These are phyloP conservation scores for Sphaerostilbella broomeana DNA, from an alignment of 2,329 filamentous ascomycete species.

Conservation along the genomic window DNA sequence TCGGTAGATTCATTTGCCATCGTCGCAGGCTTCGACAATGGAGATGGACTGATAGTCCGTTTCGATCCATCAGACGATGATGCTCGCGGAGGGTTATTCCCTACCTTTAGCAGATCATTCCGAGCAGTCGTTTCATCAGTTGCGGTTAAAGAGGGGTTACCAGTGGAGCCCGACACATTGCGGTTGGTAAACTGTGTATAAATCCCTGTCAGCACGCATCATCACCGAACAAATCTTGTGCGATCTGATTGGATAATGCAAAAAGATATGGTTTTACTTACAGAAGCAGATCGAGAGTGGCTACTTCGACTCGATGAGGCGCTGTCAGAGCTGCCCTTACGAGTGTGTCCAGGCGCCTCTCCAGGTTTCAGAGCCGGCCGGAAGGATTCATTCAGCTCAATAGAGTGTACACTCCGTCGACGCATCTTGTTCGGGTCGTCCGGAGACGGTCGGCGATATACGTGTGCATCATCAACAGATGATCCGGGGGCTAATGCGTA, in stretches of 20 bases:
- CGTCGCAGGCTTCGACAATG: slow-evolving; percentile 63
- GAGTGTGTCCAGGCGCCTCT: slow-evolving; percentile 24
- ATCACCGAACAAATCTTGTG: slow-evolving; percentile 11
- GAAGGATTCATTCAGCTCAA: slow-evolving; percentile 31
- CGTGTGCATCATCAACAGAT: slow-evolving; percentile 61
- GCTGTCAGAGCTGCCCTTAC: slow-evolving; percentile 60
- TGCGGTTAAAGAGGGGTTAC: slow-evolving; percentile 44
- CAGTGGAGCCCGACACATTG: slow-evolving; percentile 46
- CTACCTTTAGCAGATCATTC: slow-evolving; percentile 47
- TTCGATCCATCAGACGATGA: slow-evolving; percentile 62
- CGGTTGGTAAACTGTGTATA: slow-evolving; percentile 53
- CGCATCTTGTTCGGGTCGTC: slow-evolving; percentile 72
- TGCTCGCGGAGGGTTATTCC: slow-evolving; percentile 54
- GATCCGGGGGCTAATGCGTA: slow-evolving; percentile 33
- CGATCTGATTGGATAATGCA: slow-evolving; percentile 39
- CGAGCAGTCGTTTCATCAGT: slow-evolving; percentile 42
- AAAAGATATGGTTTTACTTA: slow-evolving; percentile 40
- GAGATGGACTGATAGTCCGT: slow-evolving; percentile 61
- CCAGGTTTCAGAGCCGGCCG: slow-evolving; percentile 14
- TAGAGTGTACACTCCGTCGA: slow-evolving; percentile 72
- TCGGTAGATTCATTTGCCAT: slow-evolving; percentile 50
- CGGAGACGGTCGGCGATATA: slow-evolving; percentile 48
- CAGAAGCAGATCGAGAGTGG: slow-evolving; percentile 57
- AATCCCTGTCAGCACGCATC: slow-evolving; percentile 41
- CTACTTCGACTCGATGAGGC: slow-evolving; percentile 51